phyloP scores from a whole-genome alignment of 2,329 filamentous ascomycete genomes.

The Monosporascus sp. region DNA sequence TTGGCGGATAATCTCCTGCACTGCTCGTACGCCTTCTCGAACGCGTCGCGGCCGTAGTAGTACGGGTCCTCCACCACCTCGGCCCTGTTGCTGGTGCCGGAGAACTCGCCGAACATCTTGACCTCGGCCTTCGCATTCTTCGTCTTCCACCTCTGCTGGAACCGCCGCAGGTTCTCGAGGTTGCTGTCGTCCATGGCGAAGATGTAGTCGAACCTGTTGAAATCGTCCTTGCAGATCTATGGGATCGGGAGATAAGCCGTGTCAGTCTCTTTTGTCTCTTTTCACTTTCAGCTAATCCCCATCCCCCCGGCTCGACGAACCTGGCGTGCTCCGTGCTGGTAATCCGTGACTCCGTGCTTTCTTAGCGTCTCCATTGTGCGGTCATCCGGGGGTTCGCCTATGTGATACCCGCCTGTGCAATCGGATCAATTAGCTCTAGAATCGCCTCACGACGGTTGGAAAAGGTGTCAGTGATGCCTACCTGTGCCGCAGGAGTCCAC shows the following conservation, averaged over 20 bases:
- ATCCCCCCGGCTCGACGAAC: conserved; percentile 35
- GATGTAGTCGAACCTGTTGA: conserved; percentile 83
- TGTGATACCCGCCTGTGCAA: conserved; percentile 68
- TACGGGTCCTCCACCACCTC: conserved; percentile 87
- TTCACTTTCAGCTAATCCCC: too few species aligned
- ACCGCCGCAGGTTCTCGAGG: conserved; percentile 60
- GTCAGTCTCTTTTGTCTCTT: too few species aligned
- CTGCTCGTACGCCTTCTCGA: conserved; percentile 83
- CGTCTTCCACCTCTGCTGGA: conserved; percentile 49
- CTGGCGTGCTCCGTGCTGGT: conserved; percentile 71
- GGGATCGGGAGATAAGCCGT: not conserved
- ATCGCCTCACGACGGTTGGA: not conserved
- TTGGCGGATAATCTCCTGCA: conserved; percentile 69
- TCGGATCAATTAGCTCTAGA: not conserved
- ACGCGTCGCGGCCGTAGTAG: conserved; percentile 79
- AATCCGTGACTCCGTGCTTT: conserved; percentile 69
- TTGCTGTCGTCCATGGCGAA: conserved; percentile 92
- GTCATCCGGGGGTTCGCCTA: conserved; percentile 68
- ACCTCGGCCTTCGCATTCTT: conserved; percentile 57
- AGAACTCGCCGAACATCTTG: conserved; percentile 79
- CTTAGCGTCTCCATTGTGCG: conserved; percentile 77
- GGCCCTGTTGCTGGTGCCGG: conserved; percentile 52
- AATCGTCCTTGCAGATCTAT: conserved; percentile 60
- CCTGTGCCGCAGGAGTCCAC: conserved; percentile 88
- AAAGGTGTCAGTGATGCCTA: conserved; percentile 17